Conservation (phyloP, 1,284 basidiomycete species). For the Trichosporon ovoides region DNA sequence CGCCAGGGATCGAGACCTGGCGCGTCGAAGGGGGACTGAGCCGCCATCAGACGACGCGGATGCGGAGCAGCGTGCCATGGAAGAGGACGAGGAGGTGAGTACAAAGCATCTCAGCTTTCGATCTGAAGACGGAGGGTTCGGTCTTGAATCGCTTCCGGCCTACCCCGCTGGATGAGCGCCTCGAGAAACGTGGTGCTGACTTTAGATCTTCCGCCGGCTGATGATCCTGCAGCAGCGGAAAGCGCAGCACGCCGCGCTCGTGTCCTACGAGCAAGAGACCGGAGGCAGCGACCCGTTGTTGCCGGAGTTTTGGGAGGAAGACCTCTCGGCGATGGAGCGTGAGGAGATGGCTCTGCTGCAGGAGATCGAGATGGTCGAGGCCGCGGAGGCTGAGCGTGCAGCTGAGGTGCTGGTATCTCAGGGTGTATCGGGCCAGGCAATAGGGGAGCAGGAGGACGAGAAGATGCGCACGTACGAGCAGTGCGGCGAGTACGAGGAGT, state of each 20-base stretch:
- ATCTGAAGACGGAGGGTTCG: neutral
- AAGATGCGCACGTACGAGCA: neutral
- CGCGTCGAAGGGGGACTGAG: constrained; percentile 24
- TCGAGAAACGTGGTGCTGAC: neutral
- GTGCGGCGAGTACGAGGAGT: constrained; percentile 1
- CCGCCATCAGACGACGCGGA: constrained; percentile 18
- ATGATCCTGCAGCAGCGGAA: constrained; percentile 36
- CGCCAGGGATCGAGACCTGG: constrained; percentile 26
- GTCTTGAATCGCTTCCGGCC: too few species aligned
- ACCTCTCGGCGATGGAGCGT: constrained; percentile 18
- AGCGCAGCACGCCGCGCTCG: constrained; percentile 28
- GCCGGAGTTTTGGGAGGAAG: constrained; percentile 42
- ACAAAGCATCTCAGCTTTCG: neutral
- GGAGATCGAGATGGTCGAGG: constrained; percentile 2
- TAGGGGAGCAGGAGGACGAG: neutral
- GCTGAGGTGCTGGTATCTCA: neutral
- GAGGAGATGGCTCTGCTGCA: constrained; percentile 19
- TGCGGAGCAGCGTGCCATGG: constrained; percentile 36
- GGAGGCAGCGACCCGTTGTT: constrained; percentile 35
- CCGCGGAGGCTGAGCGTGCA: neutral
- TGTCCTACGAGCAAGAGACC: constrained; percentile 34
- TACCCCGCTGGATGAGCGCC: neutral
- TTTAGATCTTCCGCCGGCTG: constrained; percentile 42
- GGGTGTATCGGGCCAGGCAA: neutral
- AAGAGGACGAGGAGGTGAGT: constrained; percentile 45